These are phyloP conservation scores for Helenozyma baotianmanensis DNA, from an alignment of 805 yeast species.

Conservation along the genomic window DNA sequence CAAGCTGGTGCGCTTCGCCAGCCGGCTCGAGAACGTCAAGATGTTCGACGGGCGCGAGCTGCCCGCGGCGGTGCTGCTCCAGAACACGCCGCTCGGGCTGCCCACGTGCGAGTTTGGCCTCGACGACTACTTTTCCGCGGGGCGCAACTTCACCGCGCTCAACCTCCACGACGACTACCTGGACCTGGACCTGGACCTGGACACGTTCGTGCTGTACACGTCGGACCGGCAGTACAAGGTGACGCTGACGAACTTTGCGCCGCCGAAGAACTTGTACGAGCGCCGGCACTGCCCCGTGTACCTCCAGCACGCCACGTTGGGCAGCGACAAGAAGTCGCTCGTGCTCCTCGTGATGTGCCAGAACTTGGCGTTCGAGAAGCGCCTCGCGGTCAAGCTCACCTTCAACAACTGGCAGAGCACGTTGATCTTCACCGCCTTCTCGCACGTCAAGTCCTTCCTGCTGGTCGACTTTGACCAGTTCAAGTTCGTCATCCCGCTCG, in stretches of 20 bases:
- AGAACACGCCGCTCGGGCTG: constrained; percentile 45
- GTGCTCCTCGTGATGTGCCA: constrained; percentile 27
- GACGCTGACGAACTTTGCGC: constrained; percentile 8
- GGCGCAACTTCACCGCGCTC: constrained; percentile 16
- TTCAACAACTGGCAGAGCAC: constrained; percentile 45
- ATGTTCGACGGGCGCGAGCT: constrained; percentile 57
- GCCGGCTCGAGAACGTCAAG: constrained; percentile 56
- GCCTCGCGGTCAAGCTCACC: constrained; percentile 41
- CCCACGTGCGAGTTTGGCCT: constrained; percentile 17
- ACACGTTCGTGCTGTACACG: constrained; percentile 10
- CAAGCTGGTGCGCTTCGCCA: constrained; percentile 63
- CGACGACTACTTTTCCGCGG: constrained; percentile 24
- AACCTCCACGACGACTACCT: constrained; percentile 22
- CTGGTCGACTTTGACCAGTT: constrained; percentile 41
- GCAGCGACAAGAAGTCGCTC: constrained; percentile 17
- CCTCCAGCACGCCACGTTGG: constrained; percentile 35
- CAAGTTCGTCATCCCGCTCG: constrained; percentile 45
- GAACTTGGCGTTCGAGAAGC: constrained; percentile 36
- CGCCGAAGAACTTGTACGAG: constrained; percentile 16
- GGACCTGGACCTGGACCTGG: constrained; percentile 12
- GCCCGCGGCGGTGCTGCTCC: constrained; percentile 60
- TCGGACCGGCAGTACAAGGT: constrained; percentile 15
- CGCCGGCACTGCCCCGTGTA: constrained; percentile 18
- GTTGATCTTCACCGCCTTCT: constrained; percentile 19
- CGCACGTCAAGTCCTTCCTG: constrained; percentile 19